phyloP scores from a whole-genome alignment of 106 monocot genomes.

The Xerophyta viscosa region DNA sequence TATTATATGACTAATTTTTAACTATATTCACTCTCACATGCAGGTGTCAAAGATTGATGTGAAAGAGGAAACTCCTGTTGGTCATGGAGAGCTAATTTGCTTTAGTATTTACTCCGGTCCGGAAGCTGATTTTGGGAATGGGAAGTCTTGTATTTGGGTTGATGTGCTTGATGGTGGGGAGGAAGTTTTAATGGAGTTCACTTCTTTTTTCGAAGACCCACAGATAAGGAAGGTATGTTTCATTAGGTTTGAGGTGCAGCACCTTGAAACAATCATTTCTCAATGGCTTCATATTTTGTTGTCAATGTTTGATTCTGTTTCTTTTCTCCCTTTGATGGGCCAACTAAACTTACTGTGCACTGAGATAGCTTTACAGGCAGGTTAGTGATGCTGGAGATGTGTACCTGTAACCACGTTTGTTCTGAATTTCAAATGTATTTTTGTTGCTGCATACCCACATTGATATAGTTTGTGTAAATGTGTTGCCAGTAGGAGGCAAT shows the following conservation, averaged over 20 bases:
- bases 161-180: constrained; percentile 88
- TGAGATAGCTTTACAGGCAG: too few species aligned
- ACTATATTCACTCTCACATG: neutral
- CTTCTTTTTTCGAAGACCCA: constrained; percentile 84
- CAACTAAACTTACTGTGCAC: too few species aligned
- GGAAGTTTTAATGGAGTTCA: constrained; percentile 69
- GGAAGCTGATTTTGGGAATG: constrained; percentile 75
- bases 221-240: constrained; percentile 73
- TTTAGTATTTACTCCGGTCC: constrained; percentile 91
- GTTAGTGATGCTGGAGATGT: too few species aligned
- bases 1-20: neutral
- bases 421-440: too few species aligned
- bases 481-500: too few species aligned
- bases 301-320: too few species aligned
- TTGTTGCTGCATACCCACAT: too few species aligned
- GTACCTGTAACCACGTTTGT: too few species aligned
- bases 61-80: constrained; percentile 91
- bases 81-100: constrained; percentile 85
- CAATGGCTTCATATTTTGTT: neutral
- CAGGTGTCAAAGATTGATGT: constrained; percentile 94
- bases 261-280: neutral
- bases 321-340: too few species aligned
- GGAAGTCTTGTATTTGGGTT: constrained; percentile 92
- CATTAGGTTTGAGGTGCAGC: neutral
- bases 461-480: too few species aligned